phyloP scores from a whole-genome alignment of 345 rosid genomes.

The Schrenkiella parvula region DNA sequence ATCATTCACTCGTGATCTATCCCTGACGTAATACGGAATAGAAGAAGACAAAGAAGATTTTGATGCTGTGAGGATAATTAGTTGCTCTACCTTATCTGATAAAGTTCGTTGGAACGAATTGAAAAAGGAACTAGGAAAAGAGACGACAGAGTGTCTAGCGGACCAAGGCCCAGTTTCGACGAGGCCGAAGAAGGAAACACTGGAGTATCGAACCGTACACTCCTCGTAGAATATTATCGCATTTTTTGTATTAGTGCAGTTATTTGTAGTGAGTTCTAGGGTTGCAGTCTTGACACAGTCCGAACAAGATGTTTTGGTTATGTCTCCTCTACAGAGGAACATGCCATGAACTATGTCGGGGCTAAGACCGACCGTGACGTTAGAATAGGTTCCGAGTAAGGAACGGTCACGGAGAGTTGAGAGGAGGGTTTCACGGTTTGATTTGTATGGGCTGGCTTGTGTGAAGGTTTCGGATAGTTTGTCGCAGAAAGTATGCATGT shows the following conservation, averaged over 20 bases:
- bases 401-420: neutral
- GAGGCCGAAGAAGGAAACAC: neutral
- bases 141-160: neutral
- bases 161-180: neutral
- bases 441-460: constrained; percentile 7
- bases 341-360: constrained; percentile 28
- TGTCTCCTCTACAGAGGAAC: constrained; percentile 41
- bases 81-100: constrained; percentile 7
- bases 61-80: constrained; percentile 6
- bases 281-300: constrained; percentile 33
- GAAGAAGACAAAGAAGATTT: neutral
- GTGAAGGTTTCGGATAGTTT: neutral
- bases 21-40: neutral
- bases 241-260: constrained; percentile 19
- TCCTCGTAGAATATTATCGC: constrained; percentile 29
- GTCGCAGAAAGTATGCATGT: constrained; percentile 3
- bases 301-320: constrained; percentile 17
- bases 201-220: constrained; percentile 42
- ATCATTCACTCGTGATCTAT: neutral
- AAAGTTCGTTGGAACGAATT: neutral
- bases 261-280: neutral
- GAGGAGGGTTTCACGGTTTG: constrained; percentile 13
- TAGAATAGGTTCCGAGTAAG: constrained; percentile 13
- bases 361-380: constrained; percentile 14
- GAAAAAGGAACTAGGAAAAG: neutral